Base-by-base conservation (phyloP, 2,329 filamentous ascomycete genomes). In the Dothideomycetidae sp. region DNA sequence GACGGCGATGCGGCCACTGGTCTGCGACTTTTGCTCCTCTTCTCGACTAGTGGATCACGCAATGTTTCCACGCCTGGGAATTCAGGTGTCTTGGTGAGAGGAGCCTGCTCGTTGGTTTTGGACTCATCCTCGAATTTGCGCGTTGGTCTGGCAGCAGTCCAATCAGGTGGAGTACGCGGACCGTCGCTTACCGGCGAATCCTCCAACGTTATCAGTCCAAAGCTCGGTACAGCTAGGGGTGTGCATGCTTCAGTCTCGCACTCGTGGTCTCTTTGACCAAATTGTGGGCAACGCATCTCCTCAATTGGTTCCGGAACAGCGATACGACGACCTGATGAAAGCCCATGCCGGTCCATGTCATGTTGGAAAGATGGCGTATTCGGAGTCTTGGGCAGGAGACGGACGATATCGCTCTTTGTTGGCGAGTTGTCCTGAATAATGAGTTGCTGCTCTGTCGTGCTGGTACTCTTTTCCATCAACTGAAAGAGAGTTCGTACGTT, bases 181-280 rank as follows among this genome's bases (percentile, higher is more conserved):
- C 21, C 12, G 10, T 34, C 32, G 4, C n/a, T 23, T 5, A 23
- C 32, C 11, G 28, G 32, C 32, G 28, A 10, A 23, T 34, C 32
- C 7, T 34, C 32, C n/a, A 23, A 13, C 10, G 17, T 21, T 4
- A 21, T 17, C 14, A 13, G 5, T n/a, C 13, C 11, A 5, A 23
- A 21, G 16, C 32, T 34, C 5, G 16, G 10, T 1, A 21, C 18
- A 2, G 21, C 15, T 17, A 12, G 16, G 21, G 21, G 4, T 2
- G 18, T 15, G 18, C 36, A 38, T n/a, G 19, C 36, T 15, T 38
- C 29, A 12, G 29, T 12, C 18, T 38, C 36, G 17, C 36, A 38
- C 16, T 38, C 36, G 12, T 38, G 36, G n/a, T 12, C 29, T 17
- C 13, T 12, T 11, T 26, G 17, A 19, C n/a, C 10, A 11, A 32